Conservation (phyloP, 2,329 filamentous ascomycete genomes). For the Camillea tinctor region DNA sequence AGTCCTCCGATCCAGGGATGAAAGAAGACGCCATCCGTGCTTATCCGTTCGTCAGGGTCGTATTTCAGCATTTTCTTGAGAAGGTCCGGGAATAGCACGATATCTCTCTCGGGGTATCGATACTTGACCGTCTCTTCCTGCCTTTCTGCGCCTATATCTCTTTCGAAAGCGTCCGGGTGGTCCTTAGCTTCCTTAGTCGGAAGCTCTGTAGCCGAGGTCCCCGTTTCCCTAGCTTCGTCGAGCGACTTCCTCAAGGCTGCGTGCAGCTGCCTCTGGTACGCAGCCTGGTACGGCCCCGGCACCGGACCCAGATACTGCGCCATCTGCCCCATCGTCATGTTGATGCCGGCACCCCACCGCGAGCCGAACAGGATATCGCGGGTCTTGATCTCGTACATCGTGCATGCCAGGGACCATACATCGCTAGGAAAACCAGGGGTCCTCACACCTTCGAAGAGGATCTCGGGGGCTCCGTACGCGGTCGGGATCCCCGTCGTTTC, state of each 20-base stretch:
- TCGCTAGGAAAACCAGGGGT: background rate
- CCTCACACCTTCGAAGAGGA: background rate
- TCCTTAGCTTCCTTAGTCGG: no score
- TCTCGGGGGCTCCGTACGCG: background rate
- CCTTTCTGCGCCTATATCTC: background rate
- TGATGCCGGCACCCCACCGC: background rate
- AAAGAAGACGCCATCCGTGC: background rate
- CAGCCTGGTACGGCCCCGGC: background rate
- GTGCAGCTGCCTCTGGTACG: background rate
- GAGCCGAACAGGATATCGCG: background rate
- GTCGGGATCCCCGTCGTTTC: background rate
- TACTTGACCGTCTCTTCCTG: background rate
- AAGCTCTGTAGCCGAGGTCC: no score
- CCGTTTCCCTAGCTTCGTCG: no score
- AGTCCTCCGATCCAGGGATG: background rate
- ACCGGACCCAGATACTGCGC: background rate
- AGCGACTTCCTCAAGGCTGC: background rate
- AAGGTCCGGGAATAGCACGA: background rate
- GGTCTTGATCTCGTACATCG: background rate
- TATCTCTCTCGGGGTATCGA: background rate
- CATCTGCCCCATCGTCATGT: background rate
- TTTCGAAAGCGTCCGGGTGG: no score
- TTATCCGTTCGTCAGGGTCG: background rate
- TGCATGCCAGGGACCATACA: conserved; percentile 2
- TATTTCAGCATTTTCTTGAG: background rate